phyloP scores from a whole-genome alignment of 2,329 filamentous ascomycete genomes.

The Amylocarpus encephaloides region DNA sequence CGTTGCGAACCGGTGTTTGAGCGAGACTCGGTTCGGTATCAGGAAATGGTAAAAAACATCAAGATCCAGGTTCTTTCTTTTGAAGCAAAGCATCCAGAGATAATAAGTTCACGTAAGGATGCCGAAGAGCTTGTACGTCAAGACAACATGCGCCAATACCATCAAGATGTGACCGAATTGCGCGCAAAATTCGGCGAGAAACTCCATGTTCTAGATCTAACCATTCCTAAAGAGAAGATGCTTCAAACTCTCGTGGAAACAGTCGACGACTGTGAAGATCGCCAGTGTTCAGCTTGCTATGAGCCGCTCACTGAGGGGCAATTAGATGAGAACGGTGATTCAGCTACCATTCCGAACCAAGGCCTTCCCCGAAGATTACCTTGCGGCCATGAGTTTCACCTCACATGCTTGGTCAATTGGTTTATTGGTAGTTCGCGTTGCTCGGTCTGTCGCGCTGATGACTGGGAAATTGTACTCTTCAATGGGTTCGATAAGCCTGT shows the following conservation, averaged over 20 bases:
- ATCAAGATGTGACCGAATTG: too few relatives aligned
- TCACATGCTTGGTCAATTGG: not conserved
- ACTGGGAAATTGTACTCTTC: not conserved
- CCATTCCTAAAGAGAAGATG: not conserved
- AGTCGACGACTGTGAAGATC: not conserved
- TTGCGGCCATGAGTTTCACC: not conserved
- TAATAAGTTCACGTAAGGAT: too few relatives aligned
- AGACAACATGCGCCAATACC: too few relatives aligned
- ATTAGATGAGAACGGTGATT: not conserved
- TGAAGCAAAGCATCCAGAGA: too few relatives aligned
- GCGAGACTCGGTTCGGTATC: too few relatives aligned
- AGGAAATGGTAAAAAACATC: too few relatives aligned
- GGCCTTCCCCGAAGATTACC: not conserved
- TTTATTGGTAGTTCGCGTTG: not conserved
- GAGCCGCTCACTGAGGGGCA: not conserved
- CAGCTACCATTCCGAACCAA: not conserved
- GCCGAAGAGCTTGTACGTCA: too few relatives aligned
- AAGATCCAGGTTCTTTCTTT: too few relatives aligned
- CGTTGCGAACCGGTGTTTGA: too few relatives aligned
- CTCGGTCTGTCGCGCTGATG: not conserved
- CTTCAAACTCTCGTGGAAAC: not conserved
- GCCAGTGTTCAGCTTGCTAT: not conserved
- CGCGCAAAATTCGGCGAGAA: too few relatives aligned
- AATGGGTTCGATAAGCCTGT: too few relatives aligned
- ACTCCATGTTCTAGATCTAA: not conserved